Conservation (phyloP, 2,329 filamentous ascomycete species). For the Colletotrichum musicola region DNA sequence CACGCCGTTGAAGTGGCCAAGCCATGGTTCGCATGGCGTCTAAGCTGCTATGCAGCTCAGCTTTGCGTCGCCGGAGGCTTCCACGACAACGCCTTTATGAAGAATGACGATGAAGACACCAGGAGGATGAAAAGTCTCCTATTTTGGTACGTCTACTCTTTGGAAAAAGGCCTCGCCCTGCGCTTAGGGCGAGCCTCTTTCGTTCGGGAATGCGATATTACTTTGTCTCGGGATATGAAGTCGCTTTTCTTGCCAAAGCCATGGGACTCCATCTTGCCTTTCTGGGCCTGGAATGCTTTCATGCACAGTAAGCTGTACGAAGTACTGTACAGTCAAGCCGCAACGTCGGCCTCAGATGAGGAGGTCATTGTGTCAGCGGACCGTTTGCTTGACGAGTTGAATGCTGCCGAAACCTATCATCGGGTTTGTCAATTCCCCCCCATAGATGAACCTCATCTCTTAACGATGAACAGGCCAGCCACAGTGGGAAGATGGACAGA, state of each 20-base stretch:
- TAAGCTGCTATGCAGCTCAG: not conserved
- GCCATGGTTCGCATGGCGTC: slow-evolving; percentile 22
- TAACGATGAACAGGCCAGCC: not conserved
- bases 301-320: slow-evolving; percentile 65
- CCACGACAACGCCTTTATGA: slow-evolving; percentile 39
- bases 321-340: slow-evolving; percentile 32
- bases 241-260: slow-evolving; percentile 43
- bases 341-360: not conserved
- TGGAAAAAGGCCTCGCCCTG: slow-evolving; percentile 70
- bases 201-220: slow-evolving; percentile 70
- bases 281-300: slow-evolving; percentile 61
- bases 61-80: slow-evolving; percentile 16
- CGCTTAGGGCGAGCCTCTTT: slow-evolving; percentile 69
- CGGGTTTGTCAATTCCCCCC: not conserved
- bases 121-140: slow-evolving; percentile 40
- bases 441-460: not conserved
- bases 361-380: not conserved
- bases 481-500: not conserved
- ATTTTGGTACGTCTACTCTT: slow-evolving; percentile 66
- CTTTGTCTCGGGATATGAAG: slow-evolving; percentile 52
- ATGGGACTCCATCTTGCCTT: slow-evolving; percentile 56
- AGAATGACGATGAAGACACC: not conserved
- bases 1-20: slow-evolving; percentile 24
- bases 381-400: not conserved
- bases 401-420: not conserved